Evolutionary conservation across 768 basidiomycete genomes (phyloP).

Genomic region (Termitomyces sp.): DNA sequence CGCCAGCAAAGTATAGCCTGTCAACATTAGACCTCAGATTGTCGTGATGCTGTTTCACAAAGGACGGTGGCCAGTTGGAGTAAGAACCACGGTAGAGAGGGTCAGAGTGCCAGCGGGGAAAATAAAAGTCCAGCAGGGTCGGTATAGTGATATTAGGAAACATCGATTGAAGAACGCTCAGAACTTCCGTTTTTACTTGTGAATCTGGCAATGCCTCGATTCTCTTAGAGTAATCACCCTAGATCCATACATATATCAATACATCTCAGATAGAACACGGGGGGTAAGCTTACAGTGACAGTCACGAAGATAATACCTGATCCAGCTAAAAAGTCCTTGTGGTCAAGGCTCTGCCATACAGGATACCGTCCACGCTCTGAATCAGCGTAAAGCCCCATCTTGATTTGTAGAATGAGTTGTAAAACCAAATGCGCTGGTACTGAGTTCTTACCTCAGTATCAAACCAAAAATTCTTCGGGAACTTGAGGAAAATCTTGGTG

Average conservation of each 20-base stretch:
- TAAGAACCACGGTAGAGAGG: conserved; percentile 60
- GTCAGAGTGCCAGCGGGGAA: conserved; percentile 54
- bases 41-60: conserved; percentile 49
- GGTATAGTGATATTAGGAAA: conserved; percentile 55
- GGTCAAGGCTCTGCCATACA: conserved; percentile 67
- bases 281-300: conserved; percentile 35
- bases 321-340: conserved; percentile 55
- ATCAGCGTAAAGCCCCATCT: conserved; percentile 61
- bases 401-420: not conserved
- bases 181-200: conserved; percentile 50
- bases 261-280: not conserved
- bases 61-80: conserved; percentile 69
- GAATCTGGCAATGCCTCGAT: conserved; percentile 51
- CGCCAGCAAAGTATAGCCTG: conserved; percentile 62
- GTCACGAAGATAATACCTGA: conserved; percentile 58
- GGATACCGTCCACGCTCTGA: conserved; percentile 59
- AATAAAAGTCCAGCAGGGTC: conserved; percentile 53
- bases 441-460: conserved; percentile 33
- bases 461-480: conserved; percentile 58
- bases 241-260: not conserved
- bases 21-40: conserved; percentile 57
- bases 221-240: conserved; percentile 64
- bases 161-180: conserved; percentile 59
- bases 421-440: not conserved
- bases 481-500: conserved; percentile 69